Base-by-base conservation (phyloP, 495 filamentous ascomycete genomes). In the Aspergillus affinis region DNA sequence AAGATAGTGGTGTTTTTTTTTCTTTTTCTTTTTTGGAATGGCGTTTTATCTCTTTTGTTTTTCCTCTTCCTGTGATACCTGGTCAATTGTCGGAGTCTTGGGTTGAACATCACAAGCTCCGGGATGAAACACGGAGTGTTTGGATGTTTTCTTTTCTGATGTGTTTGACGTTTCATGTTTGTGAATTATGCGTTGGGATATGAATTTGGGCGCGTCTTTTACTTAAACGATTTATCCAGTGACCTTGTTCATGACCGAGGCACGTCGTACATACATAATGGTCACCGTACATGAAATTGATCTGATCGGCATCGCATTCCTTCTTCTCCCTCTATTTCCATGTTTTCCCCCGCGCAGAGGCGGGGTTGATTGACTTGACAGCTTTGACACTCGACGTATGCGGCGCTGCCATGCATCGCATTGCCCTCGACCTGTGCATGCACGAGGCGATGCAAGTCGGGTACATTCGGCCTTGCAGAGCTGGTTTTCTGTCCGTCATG, bases 61-160 rank as follows among this genome's bases (percentile, higher is more conserved):
- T 29, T 54, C 4, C 45, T 58, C 9, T 57, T 30, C 49, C 51
- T 12, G 55, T 59, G 60, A 59, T 63, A 63, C 61, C 48, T 54
- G 49, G 46, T 49, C 47, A 41, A 41, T 41, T 41, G 36, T 50
- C 17, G 41, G 32, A 51, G 55, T 51, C 36, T 41, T 41, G 36
- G 36, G 36, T 41, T 41, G 36, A 13, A 4, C 36, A 8, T 41
- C 36, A 41, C 12, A 15, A 4, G 10, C 36, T 41, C 36, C 36
- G 23, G 23, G 23, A 41, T 15, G 36, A 41, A 41, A 41, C 36
- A 5, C 36, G 13, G 36, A 41, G 36, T 41, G 36, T 41, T 41
- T 41, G 9, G 36, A 41, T 41, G 13, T 41, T 4, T 41, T 13
- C 13, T 41, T 15, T 41, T 41, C 36, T 41, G 36, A 41, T 41